Evolutionary conservation across 2,329 filamentous ascomycete genomes (phyloP), one percentile per base, ranked within the genome.

Genomic region (Chaetothyriales sp.): DNA sequence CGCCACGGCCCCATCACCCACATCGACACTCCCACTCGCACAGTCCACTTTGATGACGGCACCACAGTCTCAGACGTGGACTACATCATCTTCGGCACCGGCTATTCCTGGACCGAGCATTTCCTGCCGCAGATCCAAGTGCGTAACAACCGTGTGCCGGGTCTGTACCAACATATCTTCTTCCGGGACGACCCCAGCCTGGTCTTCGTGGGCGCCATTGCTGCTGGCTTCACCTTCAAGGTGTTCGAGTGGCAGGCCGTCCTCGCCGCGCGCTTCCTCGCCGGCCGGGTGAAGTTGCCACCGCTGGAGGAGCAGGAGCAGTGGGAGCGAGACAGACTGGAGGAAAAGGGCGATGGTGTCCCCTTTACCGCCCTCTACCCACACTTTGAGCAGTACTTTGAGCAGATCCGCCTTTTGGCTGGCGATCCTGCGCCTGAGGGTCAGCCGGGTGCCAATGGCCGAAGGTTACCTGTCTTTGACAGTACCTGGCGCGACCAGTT

Each of bases 211-310:
- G 76, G 76, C 0, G 64, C 64, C 18, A 18, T 57, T 25, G 53
- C 54, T 12, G 49, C 51, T 25, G 53, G 50, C n/a, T 43, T 84
- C 25, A 83, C 80, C 0, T 83, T 84, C 65, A 81, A 80, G 60
- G 72, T 82, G 28, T 82, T 81, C 50, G 80, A 83, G 64, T 82
- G 77, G 77, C 80, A 83, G 59, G 78, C 78, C 6, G 79, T 82
- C 0, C 69, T 77, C 1, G 77, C 74, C 0, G 79, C 80, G 1
- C 68, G 79, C 0, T 63, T 80, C 1, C 67, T 83, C 0, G 73
- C 79, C 0, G 77, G 77, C 0, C 68, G 76, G 1, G 72, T 71
- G 0, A 39, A 48, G 10, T 63, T 81, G 1, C 80, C 79, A 0
- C 55, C 70, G 0, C 18, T 66, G 0, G 64, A 66, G 9, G 74